These are phyloP conservation scores for Neurospora africana DNA, from an alignment of 495 filamentous ascomycete species.

Conservation along the genomic window DNA sequence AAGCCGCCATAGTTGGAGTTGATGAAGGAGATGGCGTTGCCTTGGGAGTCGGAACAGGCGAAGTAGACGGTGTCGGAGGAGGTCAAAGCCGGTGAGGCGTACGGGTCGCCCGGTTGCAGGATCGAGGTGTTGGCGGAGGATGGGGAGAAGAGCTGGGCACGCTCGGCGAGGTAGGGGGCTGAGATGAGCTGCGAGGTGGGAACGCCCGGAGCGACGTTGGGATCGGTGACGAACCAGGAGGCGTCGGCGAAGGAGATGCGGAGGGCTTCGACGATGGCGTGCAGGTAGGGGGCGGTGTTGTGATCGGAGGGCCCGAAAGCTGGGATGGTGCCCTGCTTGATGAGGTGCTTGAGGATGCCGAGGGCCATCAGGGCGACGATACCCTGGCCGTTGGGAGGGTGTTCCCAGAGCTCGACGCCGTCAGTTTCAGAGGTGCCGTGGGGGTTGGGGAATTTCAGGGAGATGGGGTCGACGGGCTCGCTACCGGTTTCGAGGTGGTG, in stretches of 20 bases:
- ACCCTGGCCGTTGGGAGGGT: constrained; percentile 96
- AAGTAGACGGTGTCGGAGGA: constrained; percentile 92
- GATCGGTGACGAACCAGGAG: constrained; percentile 81
- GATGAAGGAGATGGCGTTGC: constrained; percentile 93
- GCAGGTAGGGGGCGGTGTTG: constrained; percentile 65
- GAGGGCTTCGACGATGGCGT: constrained; percentile 79
- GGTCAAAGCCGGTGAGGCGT: constrained; percentile 44
- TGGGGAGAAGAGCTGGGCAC: constrained; percentile 30
- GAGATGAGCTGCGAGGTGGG: constrained; percentile 56
- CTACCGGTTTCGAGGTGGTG: constrained; percentile 63
- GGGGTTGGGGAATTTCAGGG: constrained; percentile 59
- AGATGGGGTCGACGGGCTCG: constrained; percentile 74
- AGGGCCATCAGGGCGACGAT: constrained; percentile 91
- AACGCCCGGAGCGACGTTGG: constrained; percentile 48
- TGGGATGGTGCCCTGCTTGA: constrained; percentile 59
- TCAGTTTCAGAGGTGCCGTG: constrained; percentile 15
- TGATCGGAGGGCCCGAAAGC: constrained; percentile 58
- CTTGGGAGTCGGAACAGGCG: constrained; percentile 62
- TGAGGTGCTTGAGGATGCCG: constrained; percentile 78
- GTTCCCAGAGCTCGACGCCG: constrained; percentile 76
- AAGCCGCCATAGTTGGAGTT: constrained; percentile 91
- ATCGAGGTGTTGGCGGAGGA: constrained; percentile 10
- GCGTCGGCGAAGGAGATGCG: constrained; percentile 91
- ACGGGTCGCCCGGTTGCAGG: constrained; percentile 47
- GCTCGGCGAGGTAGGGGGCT: constrained; percentile 28